Evolutionary conservation across 2,329 filamentous ascomycete species (phyloP).

Genomic region (Leptographium procerum): DNA sequence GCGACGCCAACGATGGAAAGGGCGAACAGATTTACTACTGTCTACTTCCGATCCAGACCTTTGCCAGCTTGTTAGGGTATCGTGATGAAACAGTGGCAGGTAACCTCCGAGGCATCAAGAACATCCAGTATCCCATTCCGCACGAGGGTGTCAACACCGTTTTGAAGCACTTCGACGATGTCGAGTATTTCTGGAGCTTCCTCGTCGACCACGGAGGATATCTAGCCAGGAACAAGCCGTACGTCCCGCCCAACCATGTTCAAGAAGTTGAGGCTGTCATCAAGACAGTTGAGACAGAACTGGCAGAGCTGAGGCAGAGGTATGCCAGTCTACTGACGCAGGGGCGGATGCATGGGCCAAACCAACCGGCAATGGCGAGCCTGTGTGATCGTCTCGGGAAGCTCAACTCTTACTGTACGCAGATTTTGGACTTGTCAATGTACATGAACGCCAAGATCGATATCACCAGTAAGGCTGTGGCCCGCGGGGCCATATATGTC

Average conservation of each 20-base stretch:
- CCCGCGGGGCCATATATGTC: background rate
- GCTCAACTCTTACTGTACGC: background rate
- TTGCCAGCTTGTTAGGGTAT: background rate
- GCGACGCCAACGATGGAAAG: background rate
- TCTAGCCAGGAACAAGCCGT: background rate
- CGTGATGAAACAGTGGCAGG: no score
- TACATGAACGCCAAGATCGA: background rate
- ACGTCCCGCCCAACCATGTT: background rate
- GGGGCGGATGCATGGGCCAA: background rate
- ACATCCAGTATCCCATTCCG: background rate
- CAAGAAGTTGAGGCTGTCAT: background rate
- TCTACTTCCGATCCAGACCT: background rate
- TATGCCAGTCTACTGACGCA: background rate
- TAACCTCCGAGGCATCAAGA: background rate
- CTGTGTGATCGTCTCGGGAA: background rate
- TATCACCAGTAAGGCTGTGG: background rate
- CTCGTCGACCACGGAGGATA: background rate
- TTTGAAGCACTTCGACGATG: background rate
- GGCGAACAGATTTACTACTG: conserved; percentile 1
- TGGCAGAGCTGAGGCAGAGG: background rate
- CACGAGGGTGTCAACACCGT: background rate
- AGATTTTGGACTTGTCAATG: background rate
- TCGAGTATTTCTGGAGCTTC: background rate
- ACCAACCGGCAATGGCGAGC: background rate
- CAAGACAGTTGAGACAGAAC: background rate